Conservation (phyloP, 768 basidiomycete genomes). For the Boletus subcaerulescens region DNA sequence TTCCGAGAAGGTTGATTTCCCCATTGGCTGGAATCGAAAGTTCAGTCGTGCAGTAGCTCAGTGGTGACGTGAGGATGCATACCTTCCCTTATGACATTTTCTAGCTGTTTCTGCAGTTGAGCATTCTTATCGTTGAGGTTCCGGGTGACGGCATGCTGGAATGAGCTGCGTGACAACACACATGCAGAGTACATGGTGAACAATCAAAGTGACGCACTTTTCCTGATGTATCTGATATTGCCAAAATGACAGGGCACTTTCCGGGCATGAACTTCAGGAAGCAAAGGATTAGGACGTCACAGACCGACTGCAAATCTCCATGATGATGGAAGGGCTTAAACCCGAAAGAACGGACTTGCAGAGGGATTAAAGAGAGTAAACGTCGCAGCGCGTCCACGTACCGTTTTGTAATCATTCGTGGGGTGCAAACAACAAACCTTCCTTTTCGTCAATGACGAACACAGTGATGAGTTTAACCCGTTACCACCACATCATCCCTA, state of each 20-base stretch:
- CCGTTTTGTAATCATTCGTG: constrained; percentile 90
- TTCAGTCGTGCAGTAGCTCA: neutral
- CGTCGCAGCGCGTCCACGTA: constrained; percentile 39
- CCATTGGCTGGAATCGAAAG: constrained; percentile 56
- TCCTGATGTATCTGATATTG: constrained; percentile 89
- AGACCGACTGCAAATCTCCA: constrained; percentile 81
- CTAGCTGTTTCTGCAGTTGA: constrained; percentile 80
- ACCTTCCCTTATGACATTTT: constrained; percentile 87
- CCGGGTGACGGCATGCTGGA: constrained; percentile 79
- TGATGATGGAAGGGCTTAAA: constrained; percentile 65
- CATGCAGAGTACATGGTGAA: neutral
- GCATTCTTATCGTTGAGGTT: constrained; percentile 81
- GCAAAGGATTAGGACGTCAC: constrained; percentile 8
- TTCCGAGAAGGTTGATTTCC: constrained; percentile 66
- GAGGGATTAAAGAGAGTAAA: constrained; percentile 1
- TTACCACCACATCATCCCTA: constrained; percentile 59
- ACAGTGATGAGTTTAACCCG: constrained; percentile 1
- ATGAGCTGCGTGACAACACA: constrained; percentile 39
- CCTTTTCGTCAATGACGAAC: constrained; percentile 1
- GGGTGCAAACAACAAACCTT: constrained; percentile 82
- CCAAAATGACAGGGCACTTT: constrained; percentile 84
- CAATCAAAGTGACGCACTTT: constrained; percentile 42
- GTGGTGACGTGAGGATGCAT: neutral
- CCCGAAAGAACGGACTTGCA: constrained; percentile 81
- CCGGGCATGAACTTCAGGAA: constrained; percentile 2